Evolutionary conservation across 305 asterid species (phyloP), one percentile per base, ranked within the genome.

Genomic region (Fraxinus baroniana): DNA sequence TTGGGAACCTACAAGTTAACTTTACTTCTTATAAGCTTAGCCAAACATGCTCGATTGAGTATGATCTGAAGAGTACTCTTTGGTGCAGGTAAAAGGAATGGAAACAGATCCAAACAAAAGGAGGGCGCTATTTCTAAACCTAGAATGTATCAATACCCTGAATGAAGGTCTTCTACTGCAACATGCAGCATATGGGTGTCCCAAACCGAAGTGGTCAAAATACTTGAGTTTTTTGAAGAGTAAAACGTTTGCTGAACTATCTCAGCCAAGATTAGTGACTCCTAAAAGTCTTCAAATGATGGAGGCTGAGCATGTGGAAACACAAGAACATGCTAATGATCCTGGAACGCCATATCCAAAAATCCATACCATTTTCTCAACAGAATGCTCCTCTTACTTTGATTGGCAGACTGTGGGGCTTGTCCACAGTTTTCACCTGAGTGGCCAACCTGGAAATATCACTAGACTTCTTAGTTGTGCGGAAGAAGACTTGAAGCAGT

Each of bases 351-450:
- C 92, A 30, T 75, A 87, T 72, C 97, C 98, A 1, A 93, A 91
- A 87, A 94, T 96, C 82, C 99, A 96, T 81, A 94, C 98, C 57
- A 84, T 96, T 81, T 96, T 96, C 85, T 96, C 98, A 18, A 93
- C 99, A 6, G 98, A 96, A 86, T 96, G 98, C 87, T 84, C 95
- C 39, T 83, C 97, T 78, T 93, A 94, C 87, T 95, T 95, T 30
- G 99, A 95, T 88, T 95, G 98, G 99, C 99, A 95, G 73, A 95
- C 99, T 20, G 92, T 95, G 75, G 99, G 99, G 66, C 98, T 95
- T 15, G 88, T 96, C 60, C 98, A 94, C 88, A 96, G 99, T 86
- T 96, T 96, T 88, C 85, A 93, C 86, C 82, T 5, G 83, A 94
- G 99, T 81, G 97, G 97, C 79, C 98, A 96, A 90, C 99, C 98